Percentiles rank a stretch among this genome's conserved stretches.
Conservation (phyloP, 345 rosid species). For the Melastoma malabathricum region DNA sequence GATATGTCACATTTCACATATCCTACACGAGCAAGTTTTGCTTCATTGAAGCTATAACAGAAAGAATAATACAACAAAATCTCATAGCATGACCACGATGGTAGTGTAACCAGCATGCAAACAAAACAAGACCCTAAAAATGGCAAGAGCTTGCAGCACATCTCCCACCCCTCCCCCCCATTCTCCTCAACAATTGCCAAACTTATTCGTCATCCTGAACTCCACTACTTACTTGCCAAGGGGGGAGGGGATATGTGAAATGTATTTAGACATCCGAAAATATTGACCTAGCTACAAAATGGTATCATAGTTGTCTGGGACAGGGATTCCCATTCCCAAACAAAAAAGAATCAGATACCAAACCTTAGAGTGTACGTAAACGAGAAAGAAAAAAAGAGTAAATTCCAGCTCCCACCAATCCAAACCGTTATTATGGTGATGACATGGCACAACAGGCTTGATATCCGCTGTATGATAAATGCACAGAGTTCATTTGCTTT, state of each 20-base stretch:
- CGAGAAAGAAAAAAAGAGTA: conserved; percentile 15
- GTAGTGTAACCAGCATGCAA: too few species aligned
- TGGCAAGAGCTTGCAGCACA: too few species aligned
- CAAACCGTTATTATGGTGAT: neutral
- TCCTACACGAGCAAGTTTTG: too few species aligned
- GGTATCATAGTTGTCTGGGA: conserved; percentile 10
- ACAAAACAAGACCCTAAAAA: too few species aligned
- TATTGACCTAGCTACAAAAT: conserved; percentile 21
- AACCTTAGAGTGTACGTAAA: conserved; percentile 7
- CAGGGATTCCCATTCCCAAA: conserved; percentile 25
- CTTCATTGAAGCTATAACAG: too few species aligned
- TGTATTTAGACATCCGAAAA: neutral
- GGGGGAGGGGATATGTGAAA: conserved; percentile 8
- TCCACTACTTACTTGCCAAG: neutral
- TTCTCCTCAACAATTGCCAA: too few species aligned
- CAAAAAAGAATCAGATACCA: conserved; percentile 6
- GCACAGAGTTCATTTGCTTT: neutral
- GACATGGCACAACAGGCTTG: conserved; percentile 2
- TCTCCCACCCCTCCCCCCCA: too few species aligned
- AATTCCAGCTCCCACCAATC: conserved; percentile 9
- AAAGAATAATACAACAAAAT: too few species aligned
- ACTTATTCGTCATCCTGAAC: neutral
- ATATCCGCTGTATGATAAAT: neutral
- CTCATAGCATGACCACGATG: too few species aligned
- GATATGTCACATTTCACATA: too few species aligned